Base-by-base conservation (phyloP, 768 basidiomycete species). In the Agrocybe pediades region DNA sequence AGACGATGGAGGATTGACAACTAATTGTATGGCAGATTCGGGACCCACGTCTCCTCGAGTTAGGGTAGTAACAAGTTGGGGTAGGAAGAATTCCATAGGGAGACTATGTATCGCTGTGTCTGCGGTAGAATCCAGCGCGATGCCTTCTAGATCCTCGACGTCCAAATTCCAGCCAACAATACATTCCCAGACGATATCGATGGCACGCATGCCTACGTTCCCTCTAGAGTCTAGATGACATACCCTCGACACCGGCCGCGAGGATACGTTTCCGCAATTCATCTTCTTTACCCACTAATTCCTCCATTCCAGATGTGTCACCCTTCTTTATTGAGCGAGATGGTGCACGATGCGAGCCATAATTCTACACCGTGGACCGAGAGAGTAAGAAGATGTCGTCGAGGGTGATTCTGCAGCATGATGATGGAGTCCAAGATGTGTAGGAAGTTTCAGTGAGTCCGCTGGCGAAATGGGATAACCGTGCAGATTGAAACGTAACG, bases 361-460 rank as follows among this genome's bases (percentile, higher is more conserved):
- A 2, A 95, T 75, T 5, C 83, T 81, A 16, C 96, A 95, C 88
- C 2, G 86, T 92, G 0, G 92, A 94, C 33, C 91, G 75, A 2
- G 86, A 83, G 8, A 95, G 77, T 36, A 90, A 71, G 41, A 95
- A 86, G 2, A 96, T 76, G 54, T 96, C 95, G 41, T 92, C 86
- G 1, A 96, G 73, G 0, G 92, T 95, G 69, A 97, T 0, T 94
- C 95, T 0, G 95, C 95, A 52, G 93, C 87, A 64, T 96, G 95
- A 65, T 97, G 95, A 68, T 98, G 94, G 2, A 96, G 75, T 4
- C 95, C 95, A 6, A 93, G 79, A 70, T 94, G 87, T 0, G 90
- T 87, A 1, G 93, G 94, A 2, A 96, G 75, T 1, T 74, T 76
- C 0, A 76, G 66, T 2, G 83, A 81, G 2, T 85, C 61, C 2